These are phyloP conservation scores for Calonectria ilicicola DNA, from an alignment of 2,329 filamentous ascomycete species.

Conservation along the genomic window DNA sequence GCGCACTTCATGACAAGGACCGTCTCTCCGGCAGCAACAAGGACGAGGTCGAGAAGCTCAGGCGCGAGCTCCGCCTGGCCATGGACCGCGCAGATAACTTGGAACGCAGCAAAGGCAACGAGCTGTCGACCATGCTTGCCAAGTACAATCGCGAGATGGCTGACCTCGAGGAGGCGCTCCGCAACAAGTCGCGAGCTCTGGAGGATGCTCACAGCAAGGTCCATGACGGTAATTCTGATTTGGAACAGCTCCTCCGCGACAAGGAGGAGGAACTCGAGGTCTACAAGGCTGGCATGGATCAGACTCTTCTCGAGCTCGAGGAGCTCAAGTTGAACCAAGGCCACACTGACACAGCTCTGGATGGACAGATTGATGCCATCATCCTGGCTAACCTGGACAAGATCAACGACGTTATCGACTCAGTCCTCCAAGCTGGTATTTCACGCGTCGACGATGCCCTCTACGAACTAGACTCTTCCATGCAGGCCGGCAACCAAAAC, in stretches of 20 bases:
- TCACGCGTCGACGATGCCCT: conserved; percentile 95
- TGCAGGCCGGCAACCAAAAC: conserved; percentile 99
- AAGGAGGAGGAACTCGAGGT: conserved; percentile 99
- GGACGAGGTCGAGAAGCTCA: conserved; percentile 94
- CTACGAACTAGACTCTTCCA: conserved; percentile 96
- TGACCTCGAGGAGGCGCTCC: conserved; percentile 91
- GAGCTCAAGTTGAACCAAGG: conserved; percentile 83
- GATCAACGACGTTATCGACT: conserved; percentile 98
- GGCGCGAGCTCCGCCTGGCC: conserved; percentile 92
- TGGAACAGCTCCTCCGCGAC: conserved; percentile 86
- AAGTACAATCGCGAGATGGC: conserved; percentile 98
- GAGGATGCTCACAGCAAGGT: conserved; percentile 85
- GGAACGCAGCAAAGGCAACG: conserved; percentile 92
- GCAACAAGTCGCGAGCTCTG: conserved; percentile 87
- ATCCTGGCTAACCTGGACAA: conserved; percentile 89
- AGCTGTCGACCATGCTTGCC: conserved; percentile 92
- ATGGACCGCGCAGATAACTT: conserved; percentile 91
- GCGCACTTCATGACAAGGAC: conserved; percentile 93
- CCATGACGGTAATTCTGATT: conserved; percentile 84
- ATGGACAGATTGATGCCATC: conserved; percentile 91
- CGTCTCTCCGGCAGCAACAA: conserved; percentile 86
- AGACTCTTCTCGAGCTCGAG: conserved; percentile 92
- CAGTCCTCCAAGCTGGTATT: conserved; percentile 92
- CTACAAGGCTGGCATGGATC: conserved; percentile 98
- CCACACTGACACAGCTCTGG: conserved; percentile 82